Evolutionary conservation across 2,329 filamentous ascomycete genomes (phyloP), one percentile per base, ranked within the genome.

Genomic region (Akanthomyces uredinophilus): DNA sequence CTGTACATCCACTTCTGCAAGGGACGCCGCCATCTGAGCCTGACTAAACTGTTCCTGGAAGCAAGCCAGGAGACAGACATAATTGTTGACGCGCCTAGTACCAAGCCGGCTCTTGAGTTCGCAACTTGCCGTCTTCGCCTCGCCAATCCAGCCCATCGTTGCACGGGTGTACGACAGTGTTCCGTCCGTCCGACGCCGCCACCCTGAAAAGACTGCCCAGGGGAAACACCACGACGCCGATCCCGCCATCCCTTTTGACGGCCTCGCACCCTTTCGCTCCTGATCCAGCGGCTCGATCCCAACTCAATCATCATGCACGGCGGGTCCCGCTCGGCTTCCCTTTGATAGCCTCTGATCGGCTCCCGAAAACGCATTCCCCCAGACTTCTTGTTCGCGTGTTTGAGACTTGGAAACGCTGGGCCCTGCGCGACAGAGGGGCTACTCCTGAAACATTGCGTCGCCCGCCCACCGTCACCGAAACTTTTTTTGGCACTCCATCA

Each of bases 401-500:
- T 60, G 50, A 46, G 58, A 51, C 49, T 24, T 29, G 27, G 49
- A 37, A 46, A 60, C 39, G 39, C 58, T 46, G 29, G 24, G 39
- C 29, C 46, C 41, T 54, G 49, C 58, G 58, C 49, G 58, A 60
- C 58, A 46, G 58, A 60, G 58, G 58, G 58, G 49, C 50, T 60
- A 24, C 58, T 60, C 58, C 58, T 60, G 58, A 60, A 60, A 60
- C 58, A 60, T 60, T 52, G 35, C 46, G 37, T n/a, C 44, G 47
- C 47, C 57, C 37, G 57, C 47, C 47, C 57, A 44, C 49, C 37
- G 18, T 60, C 57, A 60, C 46, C 57, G 57, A 60, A 60, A 52
- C 57, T 52, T 60, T 52, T 60, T 60, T 52, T 44, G 57, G 49
- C 50, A 18, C 58, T 60, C 41, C n/a, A 35, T 46, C 49, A 24